Conservation (phyloP, 2,329 filamentous ascomycete species). For the Thielaviopsis euricoi region DNA sequence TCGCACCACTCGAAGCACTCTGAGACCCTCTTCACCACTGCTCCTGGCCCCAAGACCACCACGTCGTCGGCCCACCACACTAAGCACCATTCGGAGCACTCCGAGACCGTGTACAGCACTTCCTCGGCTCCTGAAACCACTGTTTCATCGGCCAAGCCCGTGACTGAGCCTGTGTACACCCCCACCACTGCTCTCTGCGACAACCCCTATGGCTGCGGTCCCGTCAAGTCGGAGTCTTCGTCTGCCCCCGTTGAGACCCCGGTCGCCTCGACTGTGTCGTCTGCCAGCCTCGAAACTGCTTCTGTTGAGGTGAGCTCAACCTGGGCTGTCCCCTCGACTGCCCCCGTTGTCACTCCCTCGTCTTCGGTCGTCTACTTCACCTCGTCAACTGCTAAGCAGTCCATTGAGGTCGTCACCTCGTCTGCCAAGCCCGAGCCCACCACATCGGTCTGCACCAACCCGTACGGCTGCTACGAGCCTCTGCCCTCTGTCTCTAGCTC, state of each 20-base stretch:
- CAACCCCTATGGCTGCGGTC: conserved; percentile 6
- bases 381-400: background rate
- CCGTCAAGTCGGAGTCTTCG: background rate
- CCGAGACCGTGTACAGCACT: background rate
- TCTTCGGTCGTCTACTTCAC: background rate
- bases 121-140: background rate
- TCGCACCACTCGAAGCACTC: background rate
- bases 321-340: conserved; percentile 2
- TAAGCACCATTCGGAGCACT: background rate
- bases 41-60: background rate
- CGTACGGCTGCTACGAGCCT: conserved; percentile 10
- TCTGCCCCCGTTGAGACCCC: background rate
- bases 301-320: conserved; percentile 1
- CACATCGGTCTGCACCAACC: background rate
- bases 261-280: conserved; percentile 2
- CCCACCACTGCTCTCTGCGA: background rate
- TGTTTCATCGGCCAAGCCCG: background rate
- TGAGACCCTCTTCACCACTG: background rate
- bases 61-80: background rate
- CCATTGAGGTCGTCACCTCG: background rate
- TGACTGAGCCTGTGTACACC: background rate
- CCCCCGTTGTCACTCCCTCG: conserved; percentile 1
- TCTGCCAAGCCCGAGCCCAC: background rate
- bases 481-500: background rate
- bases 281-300: background rate